Percentiles rank a stretch among this genome's conserved stretches.
These are phyloP conservation scores for Phytophthora hibernalis DNA, from an alignment of 352 stramenopile genomes.

Conservation along the genomic window DNA sequence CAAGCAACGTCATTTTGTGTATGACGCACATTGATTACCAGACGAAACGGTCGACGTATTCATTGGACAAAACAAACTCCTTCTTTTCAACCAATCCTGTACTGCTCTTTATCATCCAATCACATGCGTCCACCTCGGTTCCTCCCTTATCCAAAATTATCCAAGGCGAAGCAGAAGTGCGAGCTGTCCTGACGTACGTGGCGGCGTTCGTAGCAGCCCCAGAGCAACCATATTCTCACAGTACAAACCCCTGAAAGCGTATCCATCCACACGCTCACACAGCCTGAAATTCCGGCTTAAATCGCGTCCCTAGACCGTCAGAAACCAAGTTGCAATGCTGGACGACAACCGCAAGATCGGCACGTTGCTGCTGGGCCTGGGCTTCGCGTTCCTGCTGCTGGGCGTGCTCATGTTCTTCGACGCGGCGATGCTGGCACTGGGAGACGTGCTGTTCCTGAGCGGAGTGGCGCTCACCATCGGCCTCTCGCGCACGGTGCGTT, in stretches of 20 bases:
- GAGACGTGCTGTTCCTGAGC: conserved; percentile 94
- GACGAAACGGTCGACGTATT: neutral
- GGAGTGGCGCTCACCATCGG: conserved; percentile 95
- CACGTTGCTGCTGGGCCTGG: conserved; percentile 92
- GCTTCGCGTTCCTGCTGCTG: conserved; percentile 93
- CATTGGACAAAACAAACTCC: neutral
- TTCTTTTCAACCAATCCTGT: conserved; percentile 23
- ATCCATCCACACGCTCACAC: neutral
- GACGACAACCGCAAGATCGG: conserved; percentile 97
- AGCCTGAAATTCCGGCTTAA: neutral
- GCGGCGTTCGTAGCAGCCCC: conserved; percentile 3
- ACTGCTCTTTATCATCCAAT: conserved; percentile 41
- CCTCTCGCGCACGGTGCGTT: conserved; percentile 91
- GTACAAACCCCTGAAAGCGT: neutral
- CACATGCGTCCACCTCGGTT: conserved; percentile 22
- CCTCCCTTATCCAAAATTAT: conserved; percentile 25
- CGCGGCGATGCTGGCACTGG: conserved; percentile 92
- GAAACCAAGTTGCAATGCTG: conserved; percentile 49
- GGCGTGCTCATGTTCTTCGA: conserved; percentile 96
- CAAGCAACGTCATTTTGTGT: no score
- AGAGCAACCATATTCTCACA: neutral
- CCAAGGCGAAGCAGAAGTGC: neutral
- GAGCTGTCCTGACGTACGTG: conserved; percentile 15
- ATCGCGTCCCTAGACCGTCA: conserved; percentile 3
- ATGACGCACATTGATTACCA: no score